Conservation (phyloP, 352 stramenopile species). For the Phytophthora meadii region DNA sequence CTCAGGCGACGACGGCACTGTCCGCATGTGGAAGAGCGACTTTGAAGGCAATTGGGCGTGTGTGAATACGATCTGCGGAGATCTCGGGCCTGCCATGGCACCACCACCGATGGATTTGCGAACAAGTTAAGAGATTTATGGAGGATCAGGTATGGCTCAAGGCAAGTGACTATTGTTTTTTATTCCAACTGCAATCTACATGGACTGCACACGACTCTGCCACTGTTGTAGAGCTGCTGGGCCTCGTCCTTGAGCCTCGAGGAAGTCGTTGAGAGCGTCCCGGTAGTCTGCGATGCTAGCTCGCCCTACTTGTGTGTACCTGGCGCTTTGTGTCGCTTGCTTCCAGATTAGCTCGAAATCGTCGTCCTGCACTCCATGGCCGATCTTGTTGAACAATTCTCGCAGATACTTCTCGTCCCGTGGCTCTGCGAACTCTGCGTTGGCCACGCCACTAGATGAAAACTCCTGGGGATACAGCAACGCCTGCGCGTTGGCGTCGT, state of each 20-base stretch:
- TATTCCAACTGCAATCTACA: slow-evolving; percentile 24
- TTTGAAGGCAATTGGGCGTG: slow-evolving; percentile 92
- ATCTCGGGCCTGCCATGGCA: slow-evolving; percentile 50
- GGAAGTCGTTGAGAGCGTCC: slow-evolving; percentile 75
- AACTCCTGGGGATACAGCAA: slow-evolving; percentile 90
- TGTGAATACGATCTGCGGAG: slow-evolving; percentile 87
- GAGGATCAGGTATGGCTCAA: slow-evolving; percentile 6
- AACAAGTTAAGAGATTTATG: slow-evolving; percentile 24
- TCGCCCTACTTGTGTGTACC: slow-evolving; percentile 48
- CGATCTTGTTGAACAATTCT: slow-evolving; percentile 75
- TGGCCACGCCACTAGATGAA: slow-evolving; percentile 75
- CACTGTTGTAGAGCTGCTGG: slow-evolving; percentile 56
- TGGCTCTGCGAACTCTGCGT: slow-evolving; percentile 85
- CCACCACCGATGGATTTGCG: slow-evolving; percentile 47
- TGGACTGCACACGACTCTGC: slow-evolving; percentile 45
- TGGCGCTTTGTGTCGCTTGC: slow-evolving; percentile 48
- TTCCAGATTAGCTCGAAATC: slow-evolving; percentile 81
- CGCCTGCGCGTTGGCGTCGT: slow-evolving; percentile 80
- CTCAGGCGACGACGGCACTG: slow-evolving; percentile 93
- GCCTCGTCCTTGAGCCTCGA: slow-evolving; percentile 57
- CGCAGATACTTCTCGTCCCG: slow-evolving; percentile 66
- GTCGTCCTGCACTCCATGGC: slow-evolving; percentile 61
- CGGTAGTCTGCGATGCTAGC: slow-evolving; percentile 78
- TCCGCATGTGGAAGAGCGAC: slow-evolving; percentile 96
- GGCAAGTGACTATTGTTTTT: slow-evolving; percentile 26